A percentile compares a stretch with the other conserved stretches of the same genome.
These are phyloP conservation scores for Physcomitrellopsis africana DNA, from an alignment of 225 moss, liverwort and hornwort genomes.

Conservation along the genomic window DNA sequence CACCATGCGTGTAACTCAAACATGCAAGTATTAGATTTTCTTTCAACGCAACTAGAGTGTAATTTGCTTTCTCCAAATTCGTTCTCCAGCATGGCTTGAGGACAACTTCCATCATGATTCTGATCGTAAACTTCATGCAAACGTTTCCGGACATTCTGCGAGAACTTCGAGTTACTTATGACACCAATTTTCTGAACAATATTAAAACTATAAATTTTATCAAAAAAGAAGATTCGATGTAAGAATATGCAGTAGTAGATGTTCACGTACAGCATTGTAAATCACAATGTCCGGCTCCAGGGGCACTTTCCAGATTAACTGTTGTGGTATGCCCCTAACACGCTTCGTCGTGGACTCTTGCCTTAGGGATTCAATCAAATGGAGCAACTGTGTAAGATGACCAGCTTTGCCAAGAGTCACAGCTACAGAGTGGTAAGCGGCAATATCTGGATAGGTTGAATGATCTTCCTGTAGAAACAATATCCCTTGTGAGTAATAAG, in stretches of 20 bases:
- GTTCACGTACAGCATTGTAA: slow-evolving; percentile 82
- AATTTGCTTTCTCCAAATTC: too few relatives aligned
- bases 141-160: too few relatives aligned
- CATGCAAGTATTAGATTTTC: too few relatives aligned
- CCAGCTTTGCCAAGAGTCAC: slow-evolving; percentile 91
- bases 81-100: too few relatives aligned
- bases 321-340: slow-evolving; percentile 34
- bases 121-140: too few relatives aligned
- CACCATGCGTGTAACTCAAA: too few relatives aligned
- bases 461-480: slow-evolving; percentile 65
- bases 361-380: slow-evolving; percentile 61
- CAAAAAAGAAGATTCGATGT: neutral
- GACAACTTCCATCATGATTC: too few relatives aligned
- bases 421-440: slow-evolving; percentile 84
- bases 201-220: too few relatives aligned
- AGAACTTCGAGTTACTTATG: too few relatives aligned
- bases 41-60: too few relatives aligned
- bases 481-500: slow-evolving; percentile 6
- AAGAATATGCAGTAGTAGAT: neutral
- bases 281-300: slow-evolving; percentile 81
- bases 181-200: too few relatives aligned
- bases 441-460: slow-evolving; percentile 89
- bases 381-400: slow-evolving; percentile 70
- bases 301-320: slow-evolving; percentile 57
- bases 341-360: slow-evolving; percentile 46